Evolutionary conservation across 768 basidiomycete species (phyloP).

Genomic region (Mycena crocata): DNA sequence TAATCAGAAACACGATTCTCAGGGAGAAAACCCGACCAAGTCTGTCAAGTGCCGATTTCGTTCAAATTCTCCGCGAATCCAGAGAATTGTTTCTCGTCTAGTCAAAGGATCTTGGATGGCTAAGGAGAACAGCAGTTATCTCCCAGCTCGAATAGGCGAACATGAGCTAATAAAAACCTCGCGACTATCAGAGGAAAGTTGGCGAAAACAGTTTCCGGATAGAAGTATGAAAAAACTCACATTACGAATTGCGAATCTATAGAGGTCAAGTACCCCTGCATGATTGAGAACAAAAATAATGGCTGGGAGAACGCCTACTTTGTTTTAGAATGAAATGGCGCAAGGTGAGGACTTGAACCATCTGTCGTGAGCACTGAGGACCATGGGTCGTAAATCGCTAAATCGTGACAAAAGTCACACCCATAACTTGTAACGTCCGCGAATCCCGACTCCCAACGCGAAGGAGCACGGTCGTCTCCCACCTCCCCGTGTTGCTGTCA

Average conservation of each 20-base stretch:
- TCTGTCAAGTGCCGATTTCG: conserved; percentile 68
- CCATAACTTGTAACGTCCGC: background rate
- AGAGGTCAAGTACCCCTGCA: conserved; percentile 63
- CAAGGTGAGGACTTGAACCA: conserved; percentile 65
- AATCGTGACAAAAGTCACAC: too few relatives aligned
- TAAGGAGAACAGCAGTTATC: conserved; percentile 40
- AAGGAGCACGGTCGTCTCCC: conserved; percentile 11
- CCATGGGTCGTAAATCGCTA: too few relatives aligned
- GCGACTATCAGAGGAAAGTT: conserved; percentile 21
- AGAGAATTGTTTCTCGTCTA: conserved; percentile 73
- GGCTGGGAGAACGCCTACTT: too few relatives aligned
- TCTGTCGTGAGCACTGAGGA: too few relatives aligned
- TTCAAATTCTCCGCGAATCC: conserved; percentile 82
- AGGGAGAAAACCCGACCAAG: conserved; percentile 53
- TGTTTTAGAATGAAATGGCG: conserved; percentile 82
- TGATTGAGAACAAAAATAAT: too few relatives aligned
- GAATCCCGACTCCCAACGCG: conserved; percentile 19
- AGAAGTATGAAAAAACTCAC: conserved; percentile 52
- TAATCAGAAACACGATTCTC: background rate
- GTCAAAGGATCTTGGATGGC: conserved; percentile 72
- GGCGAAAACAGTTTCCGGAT: conserved; percentile 12
- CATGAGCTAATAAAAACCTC: conserved; percentile 17
- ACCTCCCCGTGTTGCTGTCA: conserved; percentile 10
- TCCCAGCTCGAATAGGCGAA: too few relatives aligned
- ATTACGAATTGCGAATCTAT: conserved; percentile 75